Evolutionary conservation across 2,329 filamentous ascomycete species (phyloP).

Genomic region (Scedosporium boydii): DNA sequence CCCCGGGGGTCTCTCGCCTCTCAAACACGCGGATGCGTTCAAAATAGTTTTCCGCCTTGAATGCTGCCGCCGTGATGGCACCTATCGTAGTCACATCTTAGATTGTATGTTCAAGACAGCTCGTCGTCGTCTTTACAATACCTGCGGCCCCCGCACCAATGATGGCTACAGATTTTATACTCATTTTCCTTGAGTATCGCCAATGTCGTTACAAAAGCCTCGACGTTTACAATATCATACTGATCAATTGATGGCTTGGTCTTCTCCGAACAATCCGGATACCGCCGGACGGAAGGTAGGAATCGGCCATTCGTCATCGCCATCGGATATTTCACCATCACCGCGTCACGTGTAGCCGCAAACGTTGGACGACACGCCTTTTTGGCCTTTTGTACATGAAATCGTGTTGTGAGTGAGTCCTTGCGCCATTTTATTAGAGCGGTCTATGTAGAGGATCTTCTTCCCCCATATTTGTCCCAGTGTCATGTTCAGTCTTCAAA

Average conservation of each 20-base stretch:
- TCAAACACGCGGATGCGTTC: slow-evolving; percentile 32
- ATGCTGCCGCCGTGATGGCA: slow-evolving; percentile 35
- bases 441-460: too few relatives aligned
- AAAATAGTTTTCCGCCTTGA: slow-evolving; percentile 34
- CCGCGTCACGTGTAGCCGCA: not conserved
- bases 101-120: not conserved
- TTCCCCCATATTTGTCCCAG: too few relatives aligned
- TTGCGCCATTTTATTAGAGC: too few relatives aligned
- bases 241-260: not conserved
- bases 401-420: too few relatives aligned
- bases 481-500: too few relatives aligned
- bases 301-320: not conserved
- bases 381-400: too few relatives aligned
- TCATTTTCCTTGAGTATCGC: slow-evolving; percentile 7
- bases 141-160: slow-evolving; percentile 34
- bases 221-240: too few relatives aligned
- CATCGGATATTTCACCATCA: not conserved
- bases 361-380: too few relatives aligned
- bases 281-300: not conserved
- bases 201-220: not conserved
- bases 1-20: slow-evolving; percentile 29
- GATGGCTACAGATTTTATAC: slow-evolving; percentile 29
- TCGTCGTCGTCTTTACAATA: slow-evolving; percentile 11
- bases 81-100: slow-evolving; percentile 19
- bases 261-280: not conserved